Percentiles rank a stretch among this genome's conserved stretches.
Conservation (phyloP, 768 basidiomycete species). For the Amanita inopinata region DNA sequence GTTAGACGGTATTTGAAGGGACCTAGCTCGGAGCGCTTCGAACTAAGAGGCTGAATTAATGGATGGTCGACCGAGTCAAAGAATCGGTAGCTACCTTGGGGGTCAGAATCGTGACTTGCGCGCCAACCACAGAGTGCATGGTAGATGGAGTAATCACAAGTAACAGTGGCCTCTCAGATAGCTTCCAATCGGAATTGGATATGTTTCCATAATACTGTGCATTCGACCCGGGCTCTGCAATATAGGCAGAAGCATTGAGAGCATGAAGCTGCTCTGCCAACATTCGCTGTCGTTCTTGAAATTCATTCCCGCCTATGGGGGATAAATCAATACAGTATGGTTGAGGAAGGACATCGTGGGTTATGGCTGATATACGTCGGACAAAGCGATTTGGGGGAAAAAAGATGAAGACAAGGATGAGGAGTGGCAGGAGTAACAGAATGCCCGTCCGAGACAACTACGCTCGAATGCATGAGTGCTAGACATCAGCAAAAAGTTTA, state of each 20-base stretch:
- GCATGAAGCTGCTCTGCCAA: constrained; percentile 40
- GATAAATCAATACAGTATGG: constrained; percentile 37
- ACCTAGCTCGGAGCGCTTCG: constrained; percentile 60
- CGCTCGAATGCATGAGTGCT: too few relatives aligned
- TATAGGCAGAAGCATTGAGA: constrained; percentile 55
- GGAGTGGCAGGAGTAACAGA: too few relatives aligned
- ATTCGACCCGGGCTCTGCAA: constrained; percentile 72
- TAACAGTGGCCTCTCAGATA: constrained; percentile 74
- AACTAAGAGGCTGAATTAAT: constrained; percentile 36
- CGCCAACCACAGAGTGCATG: constrained; percentile 17
- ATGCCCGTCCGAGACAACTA: too few relatives aligned
- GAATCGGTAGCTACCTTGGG: constrained; percentile 45
- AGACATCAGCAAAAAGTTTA: too few relatives aligned
- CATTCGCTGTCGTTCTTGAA: constrained; percentile 39
- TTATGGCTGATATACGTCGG: too few relatives aligned
- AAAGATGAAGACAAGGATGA: too few relatives aligned
- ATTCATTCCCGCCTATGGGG: constrained; percentile 40
- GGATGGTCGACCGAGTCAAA: too few relatives aligned
- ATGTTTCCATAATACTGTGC: constrained; percentile 69
- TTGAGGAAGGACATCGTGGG: constrained; percentile 11
- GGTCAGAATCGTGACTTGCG: constrained; percentile 54
- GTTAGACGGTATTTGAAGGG: constrained; percentile 43
- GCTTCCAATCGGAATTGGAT: constrained; percentile 48
- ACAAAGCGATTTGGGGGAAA: too few relatives aligned
- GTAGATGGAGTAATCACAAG: constrained; percentile 46